A percentile compares a stretch with the other conserved stretches of the same genome.
phyloP scores from a whole-genome alignment of 208 protist species.

The Acanthamoeba castellanii region DNA sequence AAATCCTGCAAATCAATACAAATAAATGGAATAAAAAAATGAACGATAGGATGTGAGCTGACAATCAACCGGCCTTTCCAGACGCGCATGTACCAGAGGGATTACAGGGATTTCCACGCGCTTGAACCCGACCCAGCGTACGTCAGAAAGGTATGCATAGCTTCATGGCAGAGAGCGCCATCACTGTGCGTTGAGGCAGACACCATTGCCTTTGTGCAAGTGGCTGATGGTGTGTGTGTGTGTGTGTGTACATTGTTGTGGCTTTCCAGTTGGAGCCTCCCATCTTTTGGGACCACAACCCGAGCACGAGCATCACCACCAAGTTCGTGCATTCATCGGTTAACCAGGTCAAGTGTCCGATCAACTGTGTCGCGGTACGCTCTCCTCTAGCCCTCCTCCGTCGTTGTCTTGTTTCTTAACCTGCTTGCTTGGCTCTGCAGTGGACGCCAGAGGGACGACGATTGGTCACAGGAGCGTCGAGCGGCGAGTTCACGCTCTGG shows the following conservation, averaged over 20 bases:
- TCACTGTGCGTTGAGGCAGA: neutral
- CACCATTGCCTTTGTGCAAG: no score
- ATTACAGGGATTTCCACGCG: constrained; percentile 17
- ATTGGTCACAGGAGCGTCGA: constrained; percentile 62
- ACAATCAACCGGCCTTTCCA: neutral
- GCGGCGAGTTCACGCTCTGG: constrained; percentile 95
- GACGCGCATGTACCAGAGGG: constrained; percentile 26
- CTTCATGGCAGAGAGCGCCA: neutral
- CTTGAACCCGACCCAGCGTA: constrained; percentile 13
- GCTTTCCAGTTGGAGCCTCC: neutral
- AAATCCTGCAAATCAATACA: neutral
- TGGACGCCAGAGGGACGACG: constrained; percentile 58
- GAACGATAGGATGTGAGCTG: neutral
- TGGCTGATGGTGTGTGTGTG: neutral
- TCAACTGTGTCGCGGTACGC: constrained; percentile 44
- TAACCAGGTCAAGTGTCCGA: constrained; percentile 6
- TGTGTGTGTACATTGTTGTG: neutral
- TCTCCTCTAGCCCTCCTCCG: neutral
- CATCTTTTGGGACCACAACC: neutral
- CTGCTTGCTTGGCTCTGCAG: neutral
- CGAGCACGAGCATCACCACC: constrained; percentile 13
- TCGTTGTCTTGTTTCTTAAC: no score
- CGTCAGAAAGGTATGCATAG: neutral
- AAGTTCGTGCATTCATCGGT: constrained; percentile 28
- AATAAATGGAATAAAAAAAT: neutral